A percentile compares a stretch with the other conserved stretches of the same genome.
Conservation (phyloP, 2,329 filamentous ascomycete species). For the Trichoderma sp. region DNA sequence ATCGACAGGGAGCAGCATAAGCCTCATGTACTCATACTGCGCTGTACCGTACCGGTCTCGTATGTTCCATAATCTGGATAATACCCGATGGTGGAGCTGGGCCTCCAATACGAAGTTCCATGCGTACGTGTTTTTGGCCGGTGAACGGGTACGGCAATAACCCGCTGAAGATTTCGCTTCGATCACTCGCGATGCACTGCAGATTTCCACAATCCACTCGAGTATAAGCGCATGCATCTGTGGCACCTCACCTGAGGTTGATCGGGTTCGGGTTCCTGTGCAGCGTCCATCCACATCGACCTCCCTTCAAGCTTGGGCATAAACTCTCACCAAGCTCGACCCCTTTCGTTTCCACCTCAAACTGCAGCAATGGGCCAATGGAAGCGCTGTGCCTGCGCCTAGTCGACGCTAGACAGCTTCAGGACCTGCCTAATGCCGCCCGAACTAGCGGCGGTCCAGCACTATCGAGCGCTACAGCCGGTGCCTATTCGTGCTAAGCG, state of each 20-base stretch:
- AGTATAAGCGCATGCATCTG: not conserved
- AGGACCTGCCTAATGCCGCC: constrained; percentile 6
- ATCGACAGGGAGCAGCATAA: not conserved
- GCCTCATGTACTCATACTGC: not conserved
- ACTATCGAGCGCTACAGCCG: not conserved
- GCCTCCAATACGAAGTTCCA: not conserved
- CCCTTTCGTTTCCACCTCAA: not conserved
- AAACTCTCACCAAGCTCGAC: not conserved
- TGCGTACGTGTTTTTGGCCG: not conserved
- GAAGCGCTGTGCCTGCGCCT: constrained; percentile 7
- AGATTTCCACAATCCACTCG: not conserved
- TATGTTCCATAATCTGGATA: not conserved
- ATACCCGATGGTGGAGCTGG: not conserved
- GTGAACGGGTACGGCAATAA: not conserved
- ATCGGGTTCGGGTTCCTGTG: not conserved
- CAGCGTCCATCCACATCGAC: not conserved
- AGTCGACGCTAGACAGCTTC: not conserved
- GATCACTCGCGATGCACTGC: not conserved
- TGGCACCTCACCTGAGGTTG: not conserved
- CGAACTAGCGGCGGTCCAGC: not conserved
- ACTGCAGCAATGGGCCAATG: not conserved
- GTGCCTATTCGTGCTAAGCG: not conserved
- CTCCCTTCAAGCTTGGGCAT: not conserved
- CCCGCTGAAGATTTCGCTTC: not conserved
- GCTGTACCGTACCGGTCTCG: not conserved